phyloP scores from a whole-genome alignment of 2,329 filamentous ascomycete genomes.

The Fusarium tjaetaba region DNA sequence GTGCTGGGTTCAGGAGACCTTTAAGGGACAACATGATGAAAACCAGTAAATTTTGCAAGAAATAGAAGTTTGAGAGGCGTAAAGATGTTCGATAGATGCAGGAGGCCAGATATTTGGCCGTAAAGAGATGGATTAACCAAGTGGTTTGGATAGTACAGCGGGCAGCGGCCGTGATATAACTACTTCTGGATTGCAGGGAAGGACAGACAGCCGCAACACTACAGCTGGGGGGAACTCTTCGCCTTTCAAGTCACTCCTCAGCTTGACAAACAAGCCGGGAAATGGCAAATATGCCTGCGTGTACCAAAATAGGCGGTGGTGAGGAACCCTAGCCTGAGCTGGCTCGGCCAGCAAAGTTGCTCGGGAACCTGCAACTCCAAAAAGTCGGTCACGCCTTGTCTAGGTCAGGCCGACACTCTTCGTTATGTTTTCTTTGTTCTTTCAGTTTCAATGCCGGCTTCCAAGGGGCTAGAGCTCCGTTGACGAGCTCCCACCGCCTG shows the following conservation, averaged over 20 bases:
- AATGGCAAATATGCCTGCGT: slow-evolving; percentile 31
- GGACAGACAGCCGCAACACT: slow-evolving; percentile 37
- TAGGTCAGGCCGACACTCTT: slow-evolving; percentile 24
- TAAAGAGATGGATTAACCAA: slow-evolving; percentile 31
- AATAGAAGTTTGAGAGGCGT: background rate
- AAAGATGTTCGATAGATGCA: slow-evolving; percentile 18
- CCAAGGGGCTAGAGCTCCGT: slow-evolving; percentile 28
- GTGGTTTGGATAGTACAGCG: slow-evolving; percentile 40
- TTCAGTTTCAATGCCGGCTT: slow-evolving; percentile 23
- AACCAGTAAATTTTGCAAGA: slow-evolving; percentile 28
- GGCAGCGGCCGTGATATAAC: slow-evolving; percentile 45
- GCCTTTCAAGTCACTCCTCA: slow-evolving; percentile 36
- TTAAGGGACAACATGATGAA: slow-evolving; percentile 70
- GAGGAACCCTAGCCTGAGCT: slow-evolving; percentile 32
- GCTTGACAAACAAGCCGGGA: slow-evolving; percentile 43
- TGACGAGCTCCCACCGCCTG: slow-evolving; percentile 42
- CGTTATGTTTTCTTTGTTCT: slow-evolving; percentile 38
- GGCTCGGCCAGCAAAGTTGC: slow-evolving; percentile 24
- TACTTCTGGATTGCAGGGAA: slow-evolving; percentile 37
- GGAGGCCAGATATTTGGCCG: slow-evolving; percentile 11
- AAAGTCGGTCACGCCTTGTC: slow-evolving; percentile 37
- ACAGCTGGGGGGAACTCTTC: slow-evolving; percentile 36
- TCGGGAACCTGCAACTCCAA: slow-evolving; percentile 33
- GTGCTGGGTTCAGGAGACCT: slow-evolving; percentile 72
- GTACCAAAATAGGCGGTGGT: slow-evolving; percentile 29